A percentile compares a stretch with the other conserved stretches of the same genome.
Conservation (phyloP, 805 yeast species). For the Kazachstania martiniae region DNA sequence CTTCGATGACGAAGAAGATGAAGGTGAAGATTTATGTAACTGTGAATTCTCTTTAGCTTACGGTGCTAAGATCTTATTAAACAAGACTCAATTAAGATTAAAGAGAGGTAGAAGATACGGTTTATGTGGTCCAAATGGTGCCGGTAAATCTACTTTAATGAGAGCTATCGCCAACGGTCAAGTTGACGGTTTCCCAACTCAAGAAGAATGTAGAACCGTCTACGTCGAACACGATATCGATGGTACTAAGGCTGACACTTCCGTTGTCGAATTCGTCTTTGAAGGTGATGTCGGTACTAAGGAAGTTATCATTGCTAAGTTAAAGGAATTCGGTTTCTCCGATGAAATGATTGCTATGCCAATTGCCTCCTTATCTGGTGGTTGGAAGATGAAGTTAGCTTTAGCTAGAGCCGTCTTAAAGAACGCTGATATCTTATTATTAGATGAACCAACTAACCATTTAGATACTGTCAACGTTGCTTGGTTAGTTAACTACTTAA, state of each 20-base stretch:
- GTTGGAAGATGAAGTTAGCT: slow-evolving; percentile 99
- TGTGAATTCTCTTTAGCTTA: slow-evolving; percentile 99
- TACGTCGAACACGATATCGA: slow-evolving; percentile 99
- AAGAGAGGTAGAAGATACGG: slow-evolving; percentile 99
- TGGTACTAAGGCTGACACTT: slow-evolving; percentile 93
- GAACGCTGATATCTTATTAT: slow-evolving; percentile 94
- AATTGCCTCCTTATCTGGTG: slow-evolving; percentile 96
- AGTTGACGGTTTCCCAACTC: slow-evolving; percentile 99
- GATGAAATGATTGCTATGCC: slow-evolving; percentile 91
- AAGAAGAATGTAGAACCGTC: slow-evolving; percentile 97
- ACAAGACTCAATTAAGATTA: slow-evolving; percentile 98
- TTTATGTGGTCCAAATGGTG: slow-evolving; percentile 99
- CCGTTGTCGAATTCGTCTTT: slow-evolving; percentile 85
- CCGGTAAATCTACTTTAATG: slow-evolving; percentile 98
- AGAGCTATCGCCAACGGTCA: slow-evolving; percentile 95
- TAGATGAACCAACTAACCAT: slow-evolving; percentile 99
- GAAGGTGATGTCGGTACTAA: slow-evolving; percentile 62
- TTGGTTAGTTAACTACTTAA: slow-evolving; percentile 98
- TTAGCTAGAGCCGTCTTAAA: slow-evolving; percentile 98
- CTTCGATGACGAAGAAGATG: slow-evolving; percentile 95
- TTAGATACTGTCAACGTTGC: slow-evolving; percentile 99
- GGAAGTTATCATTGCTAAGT: slow-evolving; percentile 63
- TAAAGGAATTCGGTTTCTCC: slow-evolving; percentile 85
- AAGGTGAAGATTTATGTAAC: slow-evolving; percentile 99
- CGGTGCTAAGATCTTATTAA: slow-evolving; percentile 99